Base-by-base conservation (phyloP, 495 filamentous ascomycete species). In the Penicillium simplicissimum region DNA sequence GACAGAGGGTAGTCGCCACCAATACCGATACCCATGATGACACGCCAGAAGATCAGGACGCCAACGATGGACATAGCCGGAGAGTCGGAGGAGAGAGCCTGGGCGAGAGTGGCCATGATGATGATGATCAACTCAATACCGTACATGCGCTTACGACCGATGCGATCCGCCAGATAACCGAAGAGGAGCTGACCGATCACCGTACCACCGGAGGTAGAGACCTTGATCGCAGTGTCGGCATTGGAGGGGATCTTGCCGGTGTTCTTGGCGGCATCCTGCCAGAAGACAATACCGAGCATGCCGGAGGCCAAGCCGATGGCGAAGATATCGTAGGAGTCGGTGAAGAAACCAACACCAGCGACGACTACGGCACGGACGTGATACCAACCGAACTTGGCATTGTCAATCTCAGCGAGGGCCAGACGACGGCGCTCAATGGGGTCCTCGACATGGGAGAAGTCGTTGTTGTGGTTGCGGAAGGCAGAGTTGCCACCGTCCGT, bases 1-100 rank as follows among this genome's bases (percentile, higher is more conserved):
- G 87, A 90, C 15, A 96, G 81, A 2, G 92, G 93, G 68, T 94
- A 96, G 73, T 96, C 93, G 61, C 91, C 91, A 64, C 91, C 91
- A 55, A 96, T 93, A 52, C 91, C 91, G 28, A 92, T 79, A 42
- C 89, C 88, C 87, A 95, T 93, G 8, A 96, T 69, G 0, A 96
- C 85, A 74, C 92, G 87, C 92, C 92, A 96, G 82, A 96, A 96
- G 71, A 93, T 85, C 48, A 96, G 82, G 57, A 94, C 63, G 57
- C 92, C 92, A 55, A 88, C 80, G 56, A 96, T 85, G 33, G 88
- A 83, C 53, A 93, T 84, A 4, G 85, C 83, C 13, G 77, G 80
- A 19, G 89, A 92, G 34, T 76, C 73, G 13, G 88, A 86, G 15
- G 86, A 72, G 51, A 96, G 79, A 49, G 89, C 74, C 74, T 94